Evolutionary conservation across 331 rosid species (phyloP).

Genomic region (Quercus phellos): DNA sequence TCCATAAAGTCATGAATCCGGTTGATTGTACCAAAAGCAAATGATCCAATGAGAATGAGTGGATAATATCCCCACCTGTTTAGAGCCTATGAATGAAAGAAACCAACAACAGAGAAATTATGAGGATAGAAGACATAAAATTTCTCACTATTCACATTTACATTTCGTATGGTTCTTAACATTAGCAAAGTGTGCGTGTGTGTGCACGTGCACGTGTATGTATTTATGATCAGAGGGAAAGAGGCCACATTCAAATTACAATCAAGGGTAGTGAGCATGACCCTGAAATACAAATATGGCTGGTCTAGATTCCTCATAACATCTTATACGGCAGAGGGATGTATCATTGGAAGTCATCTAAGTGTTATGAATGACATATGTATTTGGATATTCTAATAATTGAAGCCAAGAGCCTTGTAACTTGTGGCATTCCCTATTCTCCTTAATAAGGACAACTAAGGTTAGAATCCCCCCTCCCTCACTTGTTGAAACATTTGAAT

Average conservation of each 20-base stretch:
- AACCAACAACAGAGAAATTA: neutral
- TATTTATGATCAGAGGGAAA: neutral
- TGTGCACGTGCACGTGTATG: neutral
- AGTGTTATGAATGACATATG: neutral
- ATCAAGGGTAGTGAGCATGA: neutral
- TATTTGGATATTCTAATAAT: neutral
- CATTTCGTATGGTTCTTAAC: neutral
- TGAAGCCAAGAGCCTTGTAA: neutral
- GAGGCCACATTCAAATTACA: neutral
- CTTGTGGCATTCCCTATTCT: too few species aligned
- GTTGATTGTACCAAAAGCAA: constrained; percentile 90
- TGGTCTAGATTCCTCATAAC: neutral
- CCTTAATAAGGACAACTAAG: too few species aligned
- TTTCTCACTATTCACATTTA: neutral
- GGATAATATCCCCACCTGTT: constrained; percentile 98
- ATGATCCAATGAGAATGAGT: constrained; percentile 89
- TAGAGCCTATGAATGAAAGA: constrained; percentile 55
- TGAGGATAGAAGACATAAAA: constrained; percentile 3
- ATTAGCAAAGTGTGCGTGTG: neutral
- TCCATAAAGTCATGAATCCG: constrained; percentile 88
- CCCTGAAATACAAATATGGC: neutral
- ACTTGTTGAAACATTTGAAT: too few species aligned
- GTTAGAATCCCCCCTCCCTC: too few species aligned
- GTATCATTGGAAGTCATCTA: neutral
- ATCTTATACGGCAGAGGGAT: neutral